These are phyloP conservation scores for Colletotrichum aenigma DNA, from an alignment of 2,329 filamentous ascomycete species.

Conservation along the genomic window DNA sequence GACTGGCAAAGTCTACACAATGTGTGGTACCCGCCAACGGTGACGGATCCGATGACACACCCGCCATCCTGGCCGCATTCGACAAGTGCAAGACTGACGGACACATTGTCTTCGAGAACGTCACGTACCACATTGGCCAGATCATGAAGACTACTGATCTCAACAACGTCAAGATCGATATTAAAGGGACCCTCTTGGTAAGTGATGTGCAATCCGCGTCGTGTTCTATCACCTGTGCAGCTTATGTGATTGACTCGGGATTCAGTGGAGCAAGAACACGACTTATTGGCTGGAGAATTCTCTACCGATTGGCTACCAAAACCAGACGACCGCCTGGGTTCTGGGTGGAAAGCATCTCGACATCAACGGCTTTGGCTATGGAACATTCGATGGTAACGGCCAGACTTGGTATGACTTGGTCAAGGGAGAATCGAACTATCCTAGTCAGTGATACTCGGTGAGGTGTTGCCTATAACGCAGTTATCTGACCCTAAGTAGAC, in stretches of 20 bases:
- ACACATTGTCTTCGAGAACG: not conserved
- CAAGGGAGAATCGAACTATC: not conserved
- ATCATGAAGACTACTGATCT: not conserved
- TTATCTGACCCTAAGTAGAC: not conserved
- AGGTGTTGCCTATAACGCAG: not conserved
- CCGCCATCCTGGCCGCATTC: not conserved
- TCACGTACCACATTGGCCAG: not conserved
- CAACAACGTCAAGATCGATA: not conserved
- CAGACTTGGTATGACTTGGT: slow-evolving; percentile 5
- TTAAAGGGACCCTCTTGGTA: not conserved
- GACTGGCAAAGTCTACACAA: not conserved
- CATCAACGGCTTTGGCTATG: not conserved
- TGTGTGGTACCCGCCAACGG: not conserved
- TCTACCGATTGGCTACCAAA: not conserved
- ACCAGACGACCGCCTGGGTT: not conserved
- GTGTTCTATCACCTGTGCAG: not conserved
- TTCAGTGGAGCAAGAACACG: not conserved
- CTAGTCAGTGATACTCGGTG: not conserved
- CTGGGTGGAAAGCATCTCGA: not conserved
- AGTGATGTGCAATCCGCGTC: not conserved
- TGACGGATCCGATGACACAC: not conserved
- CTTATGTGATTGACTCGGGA: not conserved
- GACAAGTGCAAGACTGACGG: not conserved
- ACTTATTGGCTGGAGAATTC: not conserved
- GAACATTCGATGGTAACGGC: not conserved